Evolutionary conservation across 176 grass and related monocot genomes (phyloP), one percentile per base, ranked within the genome.

Genomic region (Microstegium vimineum): DNA sequence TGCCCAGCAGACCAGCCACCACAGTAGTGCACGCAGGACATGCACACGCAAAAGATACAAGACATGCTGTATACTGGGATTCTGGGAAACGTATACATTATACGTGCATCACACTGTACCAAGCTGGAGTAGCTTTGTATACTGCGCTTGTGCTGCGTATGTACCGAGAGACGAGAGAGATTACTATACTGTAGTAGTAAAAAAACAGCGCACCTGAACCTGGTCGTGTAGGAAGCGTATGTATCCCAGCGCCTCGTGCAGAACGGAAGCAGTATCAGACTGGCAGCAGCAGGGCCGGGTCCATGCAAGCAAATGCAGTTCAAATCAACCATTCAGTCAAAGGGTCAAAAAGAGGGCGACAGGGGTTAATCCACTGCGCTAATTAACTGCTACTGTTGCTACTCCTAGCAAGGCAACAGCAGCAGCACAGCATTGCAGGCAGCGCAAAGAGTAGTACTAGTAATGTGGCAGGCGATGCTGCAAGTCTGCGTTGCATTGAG

Each of bases 151-250:
- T 26, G 45, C 37, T 26, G 45, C 37, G 34, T 4, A 20, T 56
- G 66, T 6, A 18, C 17, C 81, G 1, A 22, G 16, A 10, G 2
- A 54, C 33, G 2, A 43, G 33, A 27, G 8, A 84, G 42, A 41
- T 3, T n/a, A 41, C 1, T 13, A 13, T 43, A 43, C 41, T 7
- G 12, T 22, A 23, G 27, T 12, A 35, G n/a, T 28, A 35, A 40
- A 43, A 47, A 35, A 40, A 43, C 63, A 6, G 40, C 80, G 56
- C 47, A 95, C 96, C 96, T 95, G 90, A 66, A 98, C 93, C 46
- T 95, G 93, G 76, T 91, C 96, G 81, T 98, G 96, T 5, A 95
- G 87, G 84, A 98, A 98, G 78, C 96, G 90, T 88, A 98, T 98
- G 82, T 98, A 98, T 35, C 90, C 96, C 31, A 95, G 87, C 88